A percentile compares a stretch with the other conserved stretches of the same genome.
Evolutionary conservation across 345 rosid genomes (phyloP).

Genomic region (Aquilaria sinensis): DNA sequence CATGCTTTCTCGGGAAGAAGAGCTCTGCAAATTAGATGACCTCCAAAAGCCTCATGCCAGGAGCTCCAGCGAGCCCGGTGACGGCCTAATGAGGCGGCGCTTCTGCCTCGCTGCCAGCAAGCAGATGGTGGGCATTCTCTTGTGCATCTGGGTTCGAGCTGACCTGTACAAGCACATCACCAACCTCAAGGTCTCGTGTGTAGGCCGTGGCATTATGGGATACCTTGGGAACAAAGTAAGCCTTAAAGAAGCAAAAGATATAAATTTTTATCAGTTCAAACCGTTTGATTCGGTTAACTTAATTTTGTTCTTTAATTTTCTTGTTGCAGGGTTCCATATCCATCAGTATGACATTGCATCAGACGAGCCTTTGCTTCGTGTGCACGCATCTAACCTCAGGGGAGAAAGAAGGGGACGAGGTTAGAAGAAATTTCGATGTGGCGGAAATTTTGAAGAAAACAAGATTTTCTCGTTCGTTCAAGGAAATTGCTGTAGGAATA

Average conservation of each 20-base stretch:
- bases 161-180: conserved; percentile 46
- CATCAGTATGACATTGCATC: conserved; percentile 64
- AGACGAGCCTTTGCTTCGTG: conserved; percentile 67
- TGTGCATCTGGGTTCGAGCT: conserved; percentile 70
- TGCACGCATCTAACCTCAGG: conserved; percentile 85
- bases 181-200: conserved; percentile 66
- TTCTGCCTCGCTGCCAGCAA: conserved; percentile 71
- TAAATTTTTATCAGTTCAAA: neutral
- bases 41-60: conserved; percentile 18
- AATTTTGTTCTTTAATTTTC: neutral
- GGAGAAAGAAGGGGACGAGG: conserved; percentile 75
- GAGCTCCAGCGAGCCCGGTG: conserved; percentile 10
- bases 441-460: conserved; percentile 68
- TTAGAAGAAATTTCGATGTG: conserved; percentile 69
- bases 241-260: neutral
- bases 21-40: conserved; percentile 24
- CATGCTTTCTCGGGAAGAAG: conserved; percentile 37
- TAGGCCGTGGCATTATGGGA: conserved; percentile 90
- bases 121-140: conserved; percentile 86
- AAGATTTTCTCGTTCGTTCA: conserved; percentile 42
- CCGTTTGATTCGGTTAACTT: neutral
- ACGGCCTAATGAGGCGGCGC: conserved; percentile 15
- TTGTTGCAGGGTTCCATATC: conserved; percentile 67
- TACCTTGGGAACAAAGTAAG: conserved; percentile 85
- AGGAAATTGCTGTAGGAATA: no score